Conservation (phyloP, 768 basidiomycete species). For the Tylopilus sp. region DNA sequence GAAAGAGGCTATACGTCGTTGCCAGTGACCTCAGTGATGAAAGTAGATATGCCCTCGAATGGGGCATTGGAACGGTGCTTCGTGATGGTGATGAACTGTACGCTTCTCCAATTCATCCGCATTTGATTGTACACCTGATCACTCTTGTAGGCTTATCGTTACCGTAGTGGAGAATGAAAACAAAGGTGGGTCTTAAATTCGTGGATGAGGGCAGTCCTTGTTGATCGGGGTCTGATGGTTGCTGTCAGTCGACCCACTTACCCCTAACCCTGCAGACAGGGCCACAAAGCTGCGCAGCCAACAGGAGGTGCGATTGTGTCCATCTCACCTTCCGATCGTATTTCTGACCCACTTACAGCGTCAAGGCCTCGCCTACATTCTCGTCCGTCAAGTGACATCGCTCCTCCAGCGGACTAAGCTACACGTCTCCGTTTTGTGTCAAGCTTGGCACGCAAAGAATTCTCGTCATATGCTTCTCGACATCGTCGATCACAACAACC, state of each 20-base stretch:
- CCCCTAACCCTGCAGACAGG: conserved; percentile 71
- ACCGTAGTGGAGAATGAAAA: conserved; percentile 90
- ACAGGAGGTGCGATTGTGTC: conserved; percentile 66
- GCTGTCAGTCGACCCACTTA: conserved; percentile 57
- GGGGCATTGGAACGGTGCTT: conserved; percentile 95
- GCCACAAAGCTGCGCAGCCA: conserved; percentile 80
- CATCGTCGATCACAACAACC: conserved; percentile 82
- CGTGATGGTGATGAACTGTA: conserved; percentile 91
- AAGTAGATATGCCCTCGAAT: conserved; percentile 91
- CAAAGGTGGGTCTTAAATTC: conserved; percentile 64
- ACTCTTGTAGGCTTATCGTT: conserved; percentile 60
- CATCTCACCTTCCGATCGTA: conserved; percentile 3
- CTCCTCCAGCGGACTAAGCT: conserved; percentile 88
- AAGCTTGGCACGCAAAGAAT: conserved; percentile 98
- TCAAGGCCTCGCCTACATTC: conserved; percentile 83
- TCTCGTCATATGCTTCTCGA: conserved; percentile 88
- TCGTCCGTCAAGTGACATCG: conserved; percentile 84
- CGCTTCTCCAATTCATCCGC: conserved; percentile 13
- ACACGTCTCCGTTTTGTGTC: conserved; percentile 84
- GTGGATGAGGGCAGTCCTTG: not conserved
- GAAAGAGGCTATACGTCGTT: conserved; percentile 72
- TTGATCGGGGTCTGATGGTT: conserved; percentile 2
- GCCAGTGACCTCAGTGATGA: conserved; percentile 96
- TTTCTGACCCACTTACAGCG: conserved; percentile 47
- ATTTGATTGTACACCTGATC: not conserved